These are phyloP conservation scores for Exophiala phaeomuriformis DNA, from an alignment of 2,329 filamentous ascomycete species.

Conservation along the genomic window DNA sequence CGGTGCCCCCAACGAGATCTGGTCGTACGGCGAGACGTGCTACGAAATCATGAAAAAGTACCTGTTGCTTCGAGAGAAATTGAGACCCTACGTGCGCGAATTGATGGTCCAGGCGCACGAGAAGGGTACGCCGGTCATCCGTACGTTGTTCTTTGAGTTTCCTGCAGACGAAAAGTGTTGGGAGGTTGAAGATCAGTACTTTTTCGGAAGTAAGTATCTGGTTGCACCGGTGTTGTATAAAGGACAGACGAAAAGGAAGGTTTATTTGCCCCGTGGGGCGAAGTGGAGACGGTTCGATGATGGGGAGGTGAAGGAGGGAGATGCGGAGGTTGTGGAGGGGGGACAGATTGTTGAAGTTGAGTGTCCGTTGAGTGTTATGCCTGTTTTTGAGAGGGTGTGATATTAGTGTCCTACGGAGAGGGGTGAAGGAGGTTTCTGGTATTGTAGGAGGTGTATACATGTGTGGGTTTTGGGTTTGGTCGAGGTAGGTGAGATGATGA, in stretches of 20 bases:
- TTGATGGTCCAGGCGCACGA: slow-evolving; percentile 56
- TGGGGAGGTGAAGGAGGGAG: slow-evolving; percentile 28
- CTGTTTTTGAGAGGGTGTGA: slow-evolving; percentile 37
- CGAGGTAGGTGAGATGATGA: too few species aligned
- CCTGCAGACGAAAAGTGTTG: slow-evolving; percentile 55
- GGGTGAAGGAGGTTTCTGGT: too few species aligned
- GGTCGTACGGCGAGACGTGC: slow-evolving; percentile 57
- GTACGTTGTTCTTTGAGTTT: slow-evolving; percentile 59
- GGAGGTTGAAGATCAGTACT: slow-evolving; percentile 55
- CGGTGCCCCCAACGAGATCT: slow-evolving; percentile 57
- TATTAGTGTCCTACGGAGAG: too few species aligned
- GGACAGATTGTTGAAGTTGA: slow-evolving; percentile 37
- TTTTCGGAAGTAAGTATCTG: slow-evolving; percentile 56
- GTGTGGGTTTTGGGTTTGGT: too few species aligned
- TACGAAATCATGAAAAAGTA: slow-evolving; percentile 56
- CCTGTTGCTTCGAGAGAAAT: slow-evolving; percentile 50
- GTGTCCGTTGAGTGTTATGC: slow-evolving; percentile 43
- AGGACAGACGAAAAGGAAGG: slow-evolving; percentile 38
- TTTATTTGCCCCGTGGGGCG: slow-evolving; percentile 48
- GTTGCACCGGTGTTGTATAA: slow-evolving; percentile 50
- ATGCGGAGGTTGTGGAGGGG: slow-evolving; percentile 32
- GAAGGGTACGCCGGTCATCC: slow-evolving; percentile 54
- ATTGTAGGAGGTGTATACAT: too few species aligned
- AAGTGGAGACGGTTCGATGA: slow-evolving; percentile 37
- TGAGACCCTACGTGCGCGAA: slow-evolving; percentile 51